phyloP scores from a whole-genome alignment of 2,329 filamentous ascomycete species.

The Aspergillus fumigatus region DNA sequence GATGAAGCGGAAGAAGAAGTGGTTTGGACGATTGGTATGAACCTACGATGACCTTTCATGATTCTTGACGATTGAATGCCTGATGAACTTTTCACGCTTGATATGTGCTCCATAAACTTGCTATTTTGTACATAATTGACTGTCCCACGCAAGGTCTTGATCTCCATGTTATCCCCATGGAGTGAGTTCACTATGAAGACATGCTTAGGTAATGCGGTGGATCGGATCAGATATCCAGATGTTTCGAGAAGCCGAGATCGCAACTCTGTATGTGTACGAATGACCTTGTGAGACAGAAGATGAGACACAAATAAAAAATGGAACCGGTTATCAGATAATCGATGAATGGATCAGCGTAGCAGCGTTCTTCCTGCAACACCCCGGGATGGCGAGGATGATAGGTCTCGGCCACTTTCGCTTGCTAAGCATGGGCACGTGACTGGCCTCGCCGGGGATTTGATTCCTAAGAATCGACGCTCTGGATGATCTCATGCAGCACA shows the following conservation, averaged over 20 bases:
- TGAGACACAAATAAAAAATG: background rate
- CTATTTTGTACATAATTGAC: background rate
- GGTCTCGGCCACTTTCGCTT: constrained; percentile 17
- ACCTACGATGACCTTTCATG: constrained; percentile 12
- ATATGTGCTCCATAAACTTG: background rate
- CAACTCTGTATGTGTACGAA: background rate
- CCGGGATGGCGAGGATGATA: constrained; percentile 12
- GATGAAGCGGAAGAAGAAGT: constrained; percentile 27
- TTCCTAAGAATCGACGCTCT: constrained; percentile 4
- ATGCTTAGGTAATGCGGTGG: no score
- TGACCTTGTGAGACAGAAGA: background rate
- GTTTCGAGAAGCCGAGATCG: background rate
- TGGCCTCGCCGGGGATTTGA: constrained; percentile 8
- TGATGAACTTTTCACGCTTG: background rate
- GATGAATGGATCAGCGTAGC: background rate
- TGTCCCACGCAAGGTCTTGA: no score
- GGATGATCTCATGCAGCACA: background rate
- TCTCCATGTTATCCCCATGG: no score
- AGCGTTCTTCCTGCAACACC: background rate
- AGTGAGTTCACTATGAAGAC: no score
- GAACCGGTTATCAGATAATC: background rate
- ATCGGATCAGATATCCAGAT: background rate
- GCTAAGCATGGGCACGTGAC: constrained; percentile 18
- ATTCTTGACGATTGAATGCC: constrained; percentile 1
- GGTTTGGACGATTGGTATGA: constrained; percentile 24